Evolutionary conservation across 2,329 filamentous ascomycete species (phyloP).

Genomic region (Aspergillus spinulosporus): DNA sequence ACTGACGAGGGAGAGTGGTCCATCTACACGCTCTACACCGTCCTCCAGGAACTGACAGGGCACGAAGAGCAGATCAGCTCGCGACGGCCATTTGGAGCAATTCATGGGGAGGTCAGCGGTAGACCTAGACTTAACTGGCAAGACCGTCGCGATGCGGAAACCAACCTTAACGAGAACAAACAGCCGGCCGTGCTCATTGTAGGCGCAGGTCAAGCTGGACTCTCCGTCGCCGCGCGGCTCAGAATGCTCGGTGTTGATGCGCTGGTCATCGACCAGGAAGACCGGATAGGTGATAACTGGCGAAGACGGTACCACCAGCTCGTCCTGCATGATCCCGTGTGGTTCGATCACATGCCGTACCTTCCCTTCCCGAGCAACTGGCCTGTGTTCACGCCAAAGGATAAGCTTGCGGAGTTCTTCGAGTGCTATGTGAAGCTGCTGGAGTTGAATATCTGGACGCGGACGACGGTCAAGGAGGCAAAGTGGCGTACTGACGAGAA

Average conservation of each 20-base stretch:
- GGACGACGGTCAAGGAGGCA: conserved; percentile 51
- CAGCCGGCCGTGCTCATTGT: background rate
- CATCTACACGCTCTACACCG: conserved; percentile 64
- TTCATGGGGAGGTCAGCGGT: conserved; percentile 54
- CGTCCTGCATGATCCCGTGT: conserved; percentile 68
- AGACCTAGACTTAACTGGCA: conserved; percentile 58
- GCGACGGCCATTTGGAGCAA: conserved; percentile 56
- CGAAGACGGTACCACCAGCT: conserved; percentile 63
- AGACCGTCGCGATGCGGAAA: conserved; percentile 52
- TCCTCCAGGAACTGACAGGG: conserved; percentile 55
- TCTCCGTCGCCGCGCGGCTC: background rate
- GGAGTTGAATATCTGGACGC: conserved; percentile 69
- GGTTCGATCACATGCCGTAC: conserved; percentile 59
- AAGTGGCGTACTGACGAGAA: conserved; percentile 53
- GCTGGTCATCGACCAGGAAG: background rate
- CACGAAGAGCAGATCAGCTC: conserved; percentile 53
- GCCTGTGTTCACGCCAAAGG: conserved; percentile 72
- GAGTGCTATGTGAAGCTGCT: conserved; percentile 64
- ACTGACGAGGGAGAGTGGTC: conserved; percentile 54
- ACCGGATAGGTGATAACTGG: conserved; percentile 58
- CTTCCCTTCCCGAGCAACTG: conserved; percentile 64
- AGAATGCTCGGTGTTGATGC: background rate
- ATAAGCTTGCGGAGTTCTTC: conserved; percentile 69
- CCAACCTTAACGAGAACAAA: background rate
- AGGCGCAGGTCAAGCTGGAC: background rate